Evolutionary conservation across 169 alveolate species (phyloP).

Genomic region (Cryptosporidium baileyi): DNA sequence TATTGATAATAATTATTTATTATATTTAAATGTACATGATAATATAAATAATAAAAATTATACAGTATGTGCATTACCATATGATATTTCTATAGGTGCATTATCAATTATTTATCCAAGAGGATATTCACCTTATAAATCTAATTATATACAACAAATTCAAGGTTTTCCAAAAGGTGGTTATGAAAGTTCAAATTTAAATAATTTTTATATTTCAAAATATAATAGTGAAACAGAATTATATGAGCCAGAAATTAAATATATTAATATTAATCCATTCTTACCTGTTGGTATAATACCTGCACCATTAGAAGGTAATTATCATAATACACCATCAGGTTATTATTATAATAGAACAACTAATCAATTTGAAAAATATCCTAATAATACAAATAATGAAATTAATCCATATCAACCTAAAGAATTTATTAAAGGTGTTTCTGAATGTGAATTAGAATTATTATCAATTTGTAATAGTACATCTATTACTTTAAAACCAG

Average conservation of each 20-base stretch:
- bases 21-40: conserved; percentile 24
- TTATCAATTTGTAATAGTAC: conserved; percentile 33
- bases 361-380: conserved; percentile 31
- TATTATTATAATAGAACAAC: conserved; percentile 46
- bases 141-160: not conserved
- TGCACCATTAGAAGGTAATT: conserved; percentile 10
- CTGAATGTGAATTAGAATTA: conserved; percentile 33
- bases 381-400: conserved; percentile 18
- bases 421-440: conserved; percentile 10
- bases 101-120: conserved; percentile 22
- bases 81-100: not conserved
- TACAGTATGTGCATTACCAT: conserved; percentile 36
- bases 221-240: not conserved
- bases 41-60: not conserved
- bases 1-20: not conserved
- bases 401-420: conserved; percentile 51
- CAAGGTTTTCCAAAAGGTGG: conserved; percentile 35
- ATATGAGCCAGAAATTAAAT: conserved; percentile 4
- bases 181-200: not conserved
- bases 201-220: conserved; percentile 3
- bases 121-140: conserved; percentile 37
- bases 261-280: conserved; percentile 2
- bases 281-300: conserved; percentile 57
- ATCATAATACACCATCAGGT: conserved; percentile 11
- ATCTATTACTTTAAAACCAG: not conserved